Evolutionary conservation across 176 grass and related monocot species (phyloP).

Genomic region (Oryza brachyantha): DNA sequence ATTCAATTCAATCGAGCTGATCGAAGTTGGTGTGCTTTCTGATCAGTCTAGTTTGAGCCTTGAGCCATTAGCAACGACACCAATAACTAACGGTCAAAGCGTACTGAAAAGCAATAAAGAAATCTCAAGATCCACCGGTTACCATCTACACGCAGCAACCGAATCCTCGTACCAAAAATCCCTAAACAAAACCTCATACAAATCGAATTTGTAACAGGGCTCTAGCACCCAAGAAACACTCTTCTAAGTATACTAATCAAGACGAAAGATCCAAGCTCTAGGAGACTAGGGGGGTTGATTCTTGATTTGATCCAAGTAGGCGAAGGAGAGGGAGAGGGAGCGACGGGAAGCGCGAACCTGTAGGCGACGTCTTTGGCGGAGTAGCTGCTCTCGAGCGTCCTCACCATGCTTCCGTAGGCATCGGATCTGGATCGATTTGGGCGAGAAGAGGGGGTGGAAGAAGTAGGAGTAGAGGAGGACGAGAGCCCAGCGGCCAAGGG

Average conservation of each 20-base stretch:
- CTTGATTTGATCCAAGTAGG: background rate
- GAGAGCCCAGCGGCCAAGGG: constrained; percentile 23
- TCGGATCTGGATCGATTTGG: background rate
- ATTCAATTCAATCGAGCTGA: background rate
- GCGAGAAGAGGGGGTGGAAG: background rate
- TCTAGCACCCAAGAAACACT: background rate
- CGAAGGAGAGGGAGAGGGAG: background rate
- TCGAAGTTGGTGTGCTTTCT: background rate
- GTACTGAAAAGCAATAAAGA: background rate
- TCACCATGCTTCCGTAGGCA: constrained; percentile 7
- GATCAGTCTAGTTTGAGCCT: background rate
- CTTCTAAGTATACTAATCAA: background rate
- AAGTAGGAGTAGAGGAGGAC: no score
- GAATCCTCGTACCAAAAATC: background rate
- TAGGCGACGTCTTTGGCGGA: constrained; percentile 60
- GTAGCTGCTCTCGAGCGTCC: constrained; percentile 29
- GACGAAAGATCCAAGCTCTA: no score
- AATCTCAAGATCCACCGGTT: background rate
- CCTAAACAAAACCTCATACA: background rate
- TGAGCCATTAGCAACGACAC: background rate
- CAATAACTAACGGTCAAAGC: background rate
- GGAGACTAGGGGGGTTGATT: no score
- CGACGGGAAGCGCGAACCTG: constrained; percentile 44
- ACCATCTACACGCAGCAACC: background rate
- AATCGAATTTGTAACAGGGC: background rate